These are phyloP conservation scores for Neonectria coccinea DNA, from an alignment of 2,329 filamentous ascomycete species.

Conservation along the genomic window DNA sequence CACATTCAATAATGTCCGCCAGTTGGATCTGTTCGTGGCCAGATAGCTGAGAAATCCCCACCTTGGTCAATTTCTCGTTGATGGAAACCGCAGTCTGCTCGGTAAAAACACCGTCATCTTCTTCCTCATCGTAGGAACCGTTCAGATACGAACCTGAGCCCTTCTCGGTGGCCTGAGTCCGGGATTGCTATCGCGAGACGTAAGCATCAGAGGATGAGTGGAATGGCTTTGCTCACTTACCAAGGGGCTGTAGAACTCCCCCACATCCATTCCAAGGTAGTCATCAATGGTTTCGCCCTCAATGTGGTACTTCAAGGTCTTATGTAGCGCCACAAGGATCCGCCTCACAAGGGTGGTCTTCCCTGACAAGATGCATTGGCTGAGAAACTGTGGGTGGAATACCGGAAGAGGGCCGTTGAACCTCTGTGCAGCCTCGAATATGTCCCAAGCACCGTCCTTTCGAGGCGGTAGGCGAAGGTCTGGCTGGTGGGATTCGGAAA, in stretches of 20 bases:
- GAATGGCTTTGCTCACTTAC: slow-evolving; percentile 33
- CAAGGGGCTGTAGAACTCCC: slow-evolving; percentile 64
- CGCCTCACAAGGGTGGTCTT: slow-evolving; percentile 78
- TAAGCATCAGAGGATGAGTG: slow-evolving; percentile 21
- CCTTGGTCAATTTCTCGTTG: slow-evolving; percentile 79
- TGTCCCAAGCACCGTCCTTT: slow-evolving; percentile 68
- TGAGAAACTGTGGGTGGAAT: slow-evolving; percentile 92
- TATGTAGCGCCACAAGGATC: slow-evolving; percentile 78
- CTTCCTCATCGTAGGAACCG: slow-evolving; percentile 51
- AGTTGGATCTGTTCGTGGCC: slow-evolving; percentile 88
- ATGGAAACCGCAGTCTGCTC: slow-evolving; percentile 77
- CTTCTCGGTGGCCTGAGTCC: slow-evolving; percentile 42
- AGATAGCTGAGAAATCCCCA: slow-evolving; percentile 83
- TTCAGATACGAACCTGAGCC: slow-evolving; percentile 54
- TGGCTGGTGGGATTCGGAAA: slow-evolving; percentile 69
- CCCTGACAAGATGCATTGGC: slow-evolving; percentile 86
- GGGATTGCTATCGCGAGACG: slow-evolving; percentile 29
- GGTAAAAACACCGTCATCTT: slow-evolving; percentile 73
- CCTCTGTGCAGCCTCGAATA: slow-evolving; percentile 85
- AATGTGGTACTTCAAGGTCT: slow-evolving; percentile 83
- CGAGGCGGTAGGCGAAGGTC: slow-evolving; percentile 61
- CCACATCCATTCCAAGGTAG: slow-evolving; percentile 74
- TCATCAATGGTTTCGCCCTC: slow-evolving; percentile 85
- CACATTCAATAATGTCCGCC: slow-evolving; percentile 86
- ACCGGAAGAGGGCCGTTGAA: slow-evolving; percentile 89